phyloP scores from a whole-genome alignment of 1,284 basidiomycete species.

The Melampsora occidentalis region DNA sequence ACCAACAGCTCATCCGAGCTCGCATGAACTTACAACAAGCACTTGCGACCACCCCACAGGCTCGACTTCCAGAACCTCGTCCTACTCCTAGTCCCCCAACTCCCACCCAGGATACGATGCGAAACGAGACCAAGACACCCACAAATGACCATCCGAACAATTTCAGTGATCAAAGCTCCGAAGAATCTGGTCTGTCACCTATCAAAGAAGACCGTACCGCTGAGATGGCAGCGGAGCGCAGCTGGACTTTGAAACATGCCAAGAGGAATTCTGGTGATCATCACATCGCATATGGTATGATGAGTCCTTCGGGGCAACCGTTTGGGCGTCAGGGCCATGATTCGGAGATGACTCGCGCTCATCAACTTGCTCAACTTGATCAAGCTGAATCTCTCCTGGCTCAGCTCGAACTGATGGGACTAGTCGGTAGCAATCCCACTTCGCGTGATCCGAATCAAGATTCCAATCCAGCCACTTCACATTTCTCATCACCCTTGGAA shows the following conservation, averaged over 20 bases:
- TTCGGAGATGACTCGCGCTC: neutral
- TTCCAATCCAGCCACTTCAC: neutral
- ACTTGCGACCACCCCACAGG: constrained; percentile 34
- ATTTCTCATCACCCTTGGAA: neutral
- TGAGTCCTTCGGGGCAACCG: too few relatives aligned
- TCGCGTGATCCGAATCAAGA: neutral
- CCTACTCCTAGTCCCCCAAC: neutral
- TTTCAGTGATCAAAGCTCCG: constrained; percentile 5
- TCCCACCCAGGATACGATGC: neutral
- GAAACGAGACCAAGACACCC: constrained; percentile 16
- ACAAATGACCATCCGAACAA: neutral
- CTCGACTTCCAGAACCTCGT: constrained; percentile 9
- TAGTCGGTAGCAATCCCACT: neutral
- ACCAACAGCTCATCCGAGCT: constrained; percentile 22
- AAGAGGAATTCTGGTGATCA: too few relatives aligned
- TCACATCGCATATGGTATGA: too few relatives aligned
- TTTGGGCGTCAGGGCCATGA: too few relatives aligned
- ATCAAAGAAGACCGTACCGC: constrained; percentile 42
- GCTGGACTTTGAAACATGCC: constrained; percentile 12
- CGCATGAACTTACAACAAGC: constrained; percentile 29
- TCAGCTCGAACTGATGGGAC: neutral
- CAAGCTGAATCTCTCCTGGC: neutral
- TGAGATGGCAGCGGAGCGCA: constrained; percentile 40
- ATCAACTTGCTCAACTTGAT: constrained; percentile 2
- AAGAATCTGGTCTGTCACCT: constrained; percentile 33